A percentile compares a stretch with the other conserved stretches of the same genome.
phyloP scores from a whole-genome alignment of 2,329 filamentous ascomycete genomes.

The Stemphylium lycopersici region DNA sequence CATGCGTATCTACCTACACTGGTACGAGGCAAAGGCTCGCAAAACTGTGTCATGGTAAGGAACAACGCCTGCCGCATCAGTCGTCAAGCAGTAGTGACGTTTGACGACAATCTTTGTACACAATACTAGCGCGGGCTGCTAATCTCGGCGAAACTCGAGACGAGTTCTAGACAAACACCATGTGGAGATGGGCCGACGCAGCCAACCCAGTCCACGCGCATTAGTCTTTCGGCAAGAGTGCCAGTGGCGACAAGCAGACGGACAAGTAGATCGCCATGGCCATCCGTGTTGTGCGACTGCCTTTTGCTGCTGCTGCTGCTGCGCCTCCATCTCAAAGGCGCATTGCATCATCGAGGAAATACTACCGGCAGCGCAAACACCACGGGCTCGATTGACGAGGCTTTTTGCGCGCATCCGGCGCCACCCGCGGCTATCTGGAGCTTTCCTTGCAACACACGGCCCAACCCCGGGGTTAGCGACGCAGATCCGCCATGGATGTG shows the following conservation, averaged over 20 bases:
- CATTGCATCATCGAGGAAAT: neutral
- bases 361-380: neutral
- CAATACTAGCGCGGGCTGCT: too few species aligned
- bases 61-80: too few species aligned
- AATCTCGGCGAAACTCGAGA: neutral
- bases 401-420: neutral
- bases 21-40: too few species aligned
- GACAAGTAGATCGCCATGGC: neutral
- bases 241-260: neutral
- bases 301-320: neutral
- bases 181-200: neutral
- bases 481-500: slow-evolving; percentile 14
- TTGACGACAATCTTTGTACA: too few species aligned
- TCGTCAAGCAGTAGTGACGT: too few species aligned
- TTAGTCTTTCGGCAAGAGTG: slow-evolving; percentile 8
- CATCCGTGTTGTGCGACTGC: neutral
- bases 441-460: neutral
- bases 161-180: neutral
- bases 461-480: slow-evolving; percentile 5
- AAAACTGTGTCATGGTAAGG: too few species aligned
- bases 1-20: too few species aligned
- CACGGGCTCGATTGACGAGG: neutral
- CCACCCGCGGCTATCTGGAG: neutral
- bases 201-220: neutral
- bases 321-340: neutral